phyloP scores from a whole-genome alignment of 345 rosid genomes.

The Populus nigra region DNA sequence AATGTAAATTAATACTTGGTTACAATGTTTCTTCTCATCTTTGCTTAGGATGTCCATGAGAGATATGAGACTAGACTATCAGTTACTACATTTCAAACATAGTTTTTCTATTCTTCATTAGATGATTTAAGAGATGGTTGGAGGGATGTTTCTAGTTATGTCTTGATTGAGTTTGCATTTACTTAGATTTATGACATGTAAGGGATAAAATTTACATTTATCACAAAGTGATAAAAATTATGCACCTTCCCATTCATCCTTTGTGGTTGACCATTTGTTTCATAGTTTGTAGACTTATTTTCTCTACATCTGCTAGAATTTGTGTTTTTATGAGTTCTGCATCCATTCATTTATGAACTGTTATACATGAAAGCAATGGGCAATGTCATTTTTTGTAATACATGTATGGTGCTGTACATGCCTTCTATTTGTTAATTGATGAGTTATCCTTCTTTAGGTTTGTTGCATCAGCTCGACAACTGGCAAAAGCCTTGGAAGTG shows the following conservation, averaged over 20 bases:
- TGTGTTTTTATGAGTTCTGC: not conserved
- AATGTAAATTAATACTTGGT: not conserved
- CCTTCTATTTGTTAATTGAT: not conserved
- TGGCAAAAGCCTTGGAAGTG: slow-evolving; percentile 94
- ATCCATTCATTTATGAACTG: not conserved
- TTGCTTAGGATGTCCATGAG: not conserved
- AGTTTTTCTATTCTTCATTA: not conserved
- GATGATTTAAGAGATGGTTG: not conserved
- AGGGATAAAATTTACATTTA: not conserved
- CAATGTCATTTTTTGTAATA: not conserved
- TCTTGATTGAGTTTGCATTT: not conserved
- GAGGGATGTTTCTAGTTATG: not conserved
- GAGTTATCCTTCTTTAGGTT: slow-evolving; percentile 50
- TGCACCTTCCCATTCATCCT: not conserved
- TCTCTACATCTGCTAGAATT: not conserved
- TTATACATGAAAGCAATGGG: not conserved
- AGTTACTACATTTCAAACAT: not conserved
- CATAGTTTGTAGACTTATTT: not conserved
- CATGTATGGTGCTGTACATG: not conserved
- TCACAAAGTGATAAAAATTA: not conserved
- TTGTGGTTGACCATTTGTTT: not conserved
- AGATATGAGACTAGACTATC: not conserved
- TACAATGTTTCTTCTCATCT: not conserved
- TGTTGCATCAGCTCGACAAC: slow-evolving; percentile 94
- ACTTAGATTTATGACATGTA: not conserved